Conservation (phyloP, 192 early-diverging fungal species). For the Coemansia sp. region DNA sequence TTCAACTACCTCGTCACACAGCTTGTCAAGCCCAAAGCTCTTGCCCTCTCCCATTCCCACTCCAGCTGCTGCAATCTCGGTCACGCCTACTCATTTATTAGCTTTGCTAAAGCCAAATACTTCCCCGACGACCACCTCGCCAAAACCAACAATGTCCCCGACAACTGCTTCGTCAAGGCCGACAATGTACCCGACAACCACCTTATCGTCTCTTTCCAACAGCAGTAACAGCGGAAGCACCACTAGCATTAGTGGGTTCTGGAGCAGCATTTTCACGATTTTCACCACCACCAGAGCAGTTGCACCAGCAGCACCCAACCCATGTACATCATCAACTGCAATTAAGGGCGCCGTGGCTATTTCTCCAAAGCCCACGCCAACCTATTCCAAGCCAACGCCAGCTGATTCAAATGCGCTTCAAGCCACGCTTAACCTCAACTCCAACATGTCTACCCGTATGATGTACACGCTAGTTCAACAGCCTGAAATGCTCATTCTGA, state of each 20-base stretch:
- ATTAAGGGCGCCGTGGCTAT: background rate
- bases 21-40: background rate
- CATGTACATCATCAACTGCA: background rate
- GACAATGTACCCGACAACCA: background rate
- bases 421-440: slow-evolving; percentile 16
- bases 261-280: background rate
- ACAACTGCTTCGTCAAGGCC: background rate
- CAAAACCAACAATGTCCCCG: background rate
- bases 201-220: background rate
- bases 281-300: background rate
- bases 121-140: background rate
- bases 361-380: background rate
- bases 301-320: background rate
- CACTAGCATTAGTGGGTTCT: background rate
- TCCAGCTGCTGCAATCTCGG: background rate
- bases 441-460: slow-evolving; percentile 8
- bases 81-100: background rate
- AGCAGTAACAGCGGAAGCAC: background rate
- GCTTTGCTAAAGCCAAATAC: background rate
- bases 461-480: slow-evolving; percentile 9
- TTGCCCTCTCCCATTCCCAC: background rate
- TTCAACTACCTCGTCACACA: background rate
- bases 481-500: slow-evolving; percentile 14
- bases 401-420: background rate
- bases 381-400: background rate